These are phyloP conservation scores for Cardiospermum halicacabum DNA, from an alignment of 345 rosid species.

Conservation along the genomic window DNA sequence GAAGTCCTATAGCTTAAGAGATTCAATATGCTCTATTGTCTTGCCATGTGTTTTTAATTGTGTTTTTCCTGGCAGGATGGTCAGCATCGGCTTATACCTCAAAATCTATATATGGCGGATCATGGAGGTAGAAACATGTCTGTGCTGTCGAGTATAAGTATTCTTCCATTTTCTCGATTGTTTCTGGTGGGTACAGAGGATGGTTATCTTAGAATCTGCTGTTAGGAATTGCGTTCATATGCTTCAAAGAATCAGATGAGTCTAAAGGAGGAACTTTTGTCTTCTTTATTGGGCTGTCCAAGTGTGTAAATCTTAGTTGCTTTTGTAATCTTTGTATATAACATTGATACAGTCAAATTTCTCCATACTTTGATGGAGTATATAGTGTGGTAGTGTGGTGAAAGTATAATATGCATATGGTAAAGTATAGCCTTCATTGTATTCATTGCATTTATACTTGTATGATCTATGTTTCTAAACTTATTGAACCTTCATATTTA, in stretches of 20 bases:
- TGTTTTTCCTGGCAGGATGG: slow-evolving; percentile 46
- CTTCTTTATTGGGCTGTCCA: too few relatives aligned
- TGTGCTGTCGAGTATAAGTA: slow-evolving; percentile 63
- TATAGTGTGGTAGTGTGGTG: too few relatives aligned
- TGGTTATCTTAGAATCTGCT: slow-evolving; percentile 72
- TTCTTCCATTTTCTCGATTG: slow-evolving; percentile 67
- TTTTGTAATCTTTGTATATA: too few relatives aligned
- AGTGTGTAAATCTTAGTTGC: too few relatives aligned
- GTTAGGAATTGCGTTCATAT: slow-evolving; percentile 27
- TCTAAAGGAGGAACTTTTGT: too few relatives aligned
- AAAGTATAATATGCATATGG: too few relatives aligned
- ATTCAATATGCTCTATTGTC: not conserved
- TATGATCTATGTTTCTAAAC: too few relatives aligned
- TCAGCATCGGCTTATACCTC: slow-evolving; percentile 55
- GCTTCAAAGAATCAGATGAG: not conserved
- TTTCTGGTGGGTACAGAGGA: slow-evolving; percentile 88
- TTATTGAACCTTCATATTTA: too few relatives aligned
- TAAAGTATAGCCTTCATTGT: too few relatives aligned
- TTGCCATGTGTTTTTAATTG: not conserved
- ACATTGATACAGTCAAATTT: too few relatives aligned
- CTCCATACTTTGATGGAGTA: too few relatives aligned
- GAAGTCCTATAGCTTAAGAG: not conserved
- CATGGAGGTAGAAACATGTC: slow-evolving; percentile 59
- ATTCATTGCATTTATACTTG: too few relatives aligned
- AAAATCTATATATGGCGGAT: slow-evolving; percentile 51